phyloP scores from a whole-genome alignment of 495 filamentous ascomycete species.

The Penicillium paxilli region DNA sequence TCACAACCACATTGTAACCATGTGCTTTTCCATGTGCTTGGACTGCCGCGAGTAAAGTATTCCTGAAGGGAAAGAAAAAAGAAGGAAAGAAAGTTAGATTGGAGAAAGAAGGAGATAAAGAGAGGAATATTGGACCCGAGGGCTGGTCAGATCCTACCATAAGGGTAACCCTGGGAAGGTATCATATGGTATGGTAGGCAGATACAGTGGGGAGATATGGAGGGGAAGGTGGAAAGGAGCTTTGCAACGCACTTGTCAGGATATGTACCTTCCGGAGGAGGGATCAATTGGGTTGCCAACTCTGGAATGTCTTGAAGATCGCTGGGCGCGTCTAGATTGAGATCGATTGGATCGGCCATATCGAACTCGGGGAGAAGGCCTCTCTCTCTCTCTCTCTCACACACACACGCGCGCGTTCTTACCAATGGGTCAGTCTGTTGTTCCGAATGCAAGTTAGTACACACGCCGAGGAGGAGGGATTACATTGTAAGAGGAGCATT shows the following conservation, averaged over 20 bases:
- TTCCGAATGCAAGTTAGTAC: background rate
- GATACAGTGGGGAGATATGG: too few relatives aligned
- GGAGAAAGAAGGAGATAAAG: background rate
- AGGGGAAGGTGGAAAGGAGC: too few relatives aligned
- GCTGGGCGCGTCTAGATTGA: constrained; percentile 49
- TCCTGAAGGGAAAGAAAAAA: constrained; percentile 18
- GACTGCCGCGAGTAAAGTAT: constrained; percentile 41
- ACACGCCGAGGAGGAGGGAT: background rate
- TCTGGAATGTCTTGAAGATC: constrained; percentile 53
- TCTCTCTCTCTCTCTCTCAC: too few relatives aligned
- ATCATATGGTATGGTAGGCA: too few relatives aligned
- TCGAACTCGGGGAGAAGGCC: constrained; percentile 8
- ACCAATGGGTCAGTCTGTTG: constrained; percentile 4
- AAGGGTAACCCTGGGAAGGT: too few relatives aligned
- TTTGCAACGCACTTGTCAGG: constrained; percentile 54
- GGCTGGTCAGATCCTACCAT: too few relatives aligned
- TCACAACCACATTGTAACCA: constrained; percentile 50
- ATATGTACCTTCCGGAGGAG: constrained; percentile 45
- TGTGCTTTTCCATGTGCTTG: constrained; percentile 46
- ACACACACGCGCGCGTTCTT: constrained; percentile 7
- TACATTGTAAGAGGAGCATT: background rate
- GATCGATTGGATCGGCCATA: constrained; percentile 46
- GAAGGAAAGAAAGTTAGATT: background rate
- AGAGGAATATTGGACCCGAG: too few relatives aligned
- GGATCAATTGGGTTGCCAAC: constrained; percentile 42